These are phyloP conservation scores for Knoxia roxburghii DNA, from an alignment of 257 asterid species.

Conservation along the genomic window DNA sequence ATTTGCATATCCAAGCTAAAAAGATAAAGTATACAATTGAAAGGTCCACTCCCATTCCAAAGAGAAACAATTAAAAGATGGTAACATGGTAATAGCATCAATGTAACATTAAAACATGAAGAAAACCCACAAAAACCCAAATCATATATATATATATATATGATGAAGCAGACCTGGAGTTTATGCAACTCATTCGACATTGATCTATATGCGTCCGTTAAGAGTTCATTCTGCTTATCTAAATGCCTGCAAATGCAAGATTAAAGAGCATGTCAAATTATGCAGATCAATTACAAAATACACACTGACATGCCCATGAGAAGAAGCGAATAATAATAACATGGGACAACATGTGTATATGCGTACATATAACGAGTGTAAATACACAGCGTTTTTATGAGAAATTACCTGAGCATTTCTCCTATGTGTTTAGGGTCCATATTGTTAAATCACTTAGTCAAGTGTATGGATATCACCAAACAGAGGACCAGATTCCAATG, in stretches of 20 bases:
- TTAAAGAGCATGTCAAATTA: neutral
- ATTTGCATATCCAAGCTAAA: neutral
- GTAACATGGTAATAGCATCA: neutral
- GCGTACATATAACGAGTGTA: no score
- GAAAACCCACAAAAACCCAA: neutral
- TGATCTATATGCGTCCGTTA: conserved; percentile 51
- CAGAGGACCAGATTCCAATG: neutral
- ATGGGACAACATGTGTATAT: no score
- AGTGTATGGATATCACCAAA: neutral
- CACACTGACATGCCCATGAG: neutral
- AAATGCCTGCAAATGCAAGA: conserved; percentile 51
- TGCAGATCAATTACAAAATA: neutral
- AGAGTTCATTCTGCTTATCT: conserved; percentile 72
- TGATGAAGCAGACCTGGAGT: conserved; percentile 50
- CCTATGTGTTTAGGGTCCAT: conserved; percentile 61
- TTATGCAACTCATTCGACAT: conserved; percentile 73
- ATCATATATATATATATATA: neutral
- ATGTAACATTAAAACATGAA: neutral
- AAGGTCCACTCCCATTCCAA: neutral
- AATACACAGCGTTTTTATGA: neutral
- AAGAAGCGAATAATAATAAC: neutral
- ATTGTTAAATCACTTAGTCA: neutral
- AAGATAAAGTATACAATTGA: neutral
- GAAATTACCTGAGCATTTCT: conserved; percentile 38
- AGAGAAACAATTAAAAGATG: neutral